Evolutionary conservation across 345 rosid species (phyloP).

Genomic region (Melastoma malabathricum): DNA sequence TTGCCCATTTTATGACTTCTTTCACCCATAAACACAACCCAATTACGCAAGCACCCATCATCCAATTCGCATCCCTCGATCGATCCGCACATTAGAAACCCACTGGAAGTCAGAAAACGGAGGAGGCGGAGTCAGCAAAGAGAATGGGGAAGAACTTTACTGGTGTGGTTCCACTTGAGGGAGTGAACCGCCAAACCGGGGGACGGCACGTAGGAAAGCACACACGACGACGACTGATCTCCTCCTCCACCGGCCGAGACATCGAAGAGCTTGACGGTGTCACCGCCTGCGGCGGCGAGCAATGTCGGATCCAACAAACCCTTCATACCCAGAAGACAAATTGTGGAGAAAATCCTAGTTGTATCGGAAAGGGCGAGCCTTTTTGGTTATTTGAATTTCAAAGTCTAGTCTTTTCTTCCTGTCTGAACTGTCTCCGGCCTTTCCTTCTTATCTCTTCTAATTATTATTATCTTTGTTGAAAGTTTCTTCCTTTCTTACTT

Average conservation of each 20-base stretch:
- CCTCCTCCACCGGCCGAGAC: constrained; percentile 41
- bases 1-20: too few relatives aligned
- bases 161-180: constrained; percentile 93
- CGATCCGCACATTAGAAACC: not conserved
- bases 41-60: too few relatives aligned
- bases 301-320: constrained; percentile 50
- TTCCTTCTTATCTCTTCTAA: too few relatives aligned
- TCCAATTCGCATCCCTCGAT: not conserved
- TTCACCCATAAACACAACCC: too few relatives aligned
- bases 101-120: not conserved
- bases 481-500: too few relatives aligned
- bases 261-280: constrained; percentile 81
- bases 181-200: constrained; percentile 63
- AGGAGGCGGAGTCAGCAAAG: not conserved
- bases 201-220: constrained; percentile 63
- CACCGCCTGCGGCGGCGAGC: constrained; percentile 75
- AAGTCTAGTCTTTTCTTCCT: too few relatives aligned
- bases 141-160: constrained; percentile 22
- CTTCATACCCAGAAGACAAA: constrained; percentile 14
- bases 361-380: not conserved
- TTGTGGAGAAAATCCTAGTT: not conserved
- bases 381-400: too few relatives aligned
- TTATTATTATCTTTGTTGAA: too few relatives aligned
- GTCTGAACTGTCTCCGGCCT: too few relatives aligned
- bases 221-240: constrained; percentile 44